Evolutionary conservation across 176 grass and related monocot genomes (phyloP), one percentile per base, ranked within the genome.

Genomic region (Cenchrus americanus): DNA sequence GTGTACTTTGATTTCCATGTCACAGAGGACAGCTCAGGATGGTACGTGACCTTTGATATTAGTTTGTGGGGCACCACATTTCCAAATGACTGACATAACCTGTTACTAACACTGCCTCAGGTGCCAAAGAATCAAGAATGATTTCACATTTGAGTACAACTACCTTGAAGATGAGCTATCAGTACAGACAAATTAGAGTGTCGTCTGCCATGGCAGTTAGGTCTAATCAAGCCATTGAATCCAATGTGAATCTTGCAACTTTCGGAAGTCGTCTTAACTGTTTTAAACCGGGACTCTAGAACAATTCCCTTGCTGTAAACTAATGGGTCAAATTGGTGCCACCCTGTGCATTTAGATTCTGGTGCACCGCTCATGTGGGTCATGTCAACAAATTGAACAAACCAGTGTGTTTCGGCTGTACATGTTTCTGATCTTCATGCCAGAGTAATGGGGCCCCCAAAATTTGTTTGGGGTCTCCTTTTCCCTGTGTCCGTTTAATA

Each of bases 1-100:
- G 93, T 99, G 32, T 99, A 99, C 83, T 99, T 99, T 8, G 97
- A 99, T 92, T 99, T 90, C 55, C 89, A 92, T 87, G 86, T 96
- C 15, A 80, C 86, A 2, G 94, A 94, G 3, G 97, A 99, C n/a
- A 81, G 80, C 13, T 88, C 91, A 14, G 97, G 97, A 87, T 99
- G 97, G 97, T 99, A 94, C 34, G 89, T 80, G 69, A 24, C 12
- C 23, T 24, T 27, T 44, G 43, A 19, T 71, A 14, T 32, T 65
- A 37, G n/a, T 14, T n/a, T 77, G 37, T 49, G 0, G 34, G 62
- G 40, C 40, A 10, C 18, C 49, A 6, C 23, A 50, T 57, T 57
- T 65, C 62, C n/a, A 77, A 6, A 47, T 44, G 61, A 42, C 14
- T n/a, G 9, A 6, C 18, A 49, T 89, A 79, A 76, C 58, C 13